These are phyloP conservation scores for Sugiyamaella smithiae DNA, from an alignment of 805 yeast genomes.

Conservation along the genomic window DNA sequence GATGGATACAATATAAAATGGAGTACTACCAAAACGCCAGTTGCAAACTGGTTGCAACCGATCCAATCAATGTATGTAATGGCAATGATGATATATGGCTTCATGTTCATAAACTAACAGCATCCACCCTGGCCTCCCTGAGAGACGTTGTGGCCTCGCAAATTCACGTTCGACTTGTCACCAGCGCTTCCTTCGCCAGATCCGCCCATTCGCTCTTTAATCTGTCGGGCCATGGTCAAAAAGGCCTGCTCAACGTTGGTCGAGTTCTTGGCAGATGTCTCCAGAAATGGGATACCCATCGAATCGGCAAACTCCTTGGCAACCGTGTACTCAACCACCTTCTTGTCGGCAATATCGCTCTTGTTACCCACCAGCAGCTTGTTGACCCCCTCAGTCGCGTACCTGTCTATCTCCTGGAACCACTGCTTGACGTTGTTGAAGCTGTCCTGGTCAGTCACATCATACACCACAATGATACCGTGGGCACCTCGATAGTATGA, in stretches of 20 bases:
- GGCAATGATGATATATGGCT: too few relatives aligned
- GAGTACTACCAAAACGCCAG: too few relatives aligned
- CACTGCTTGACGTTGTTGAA: slow-evolving; percentile 97
- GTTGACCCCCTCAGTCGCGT: slow-evolving; percentile 96
- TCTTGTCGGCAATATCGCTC: slow-evolving; percentile 89
- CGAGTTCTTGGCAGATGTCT: slow-evolving; percentile 91
- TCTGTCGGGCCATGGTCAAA: slow-evolving; percentile 97
- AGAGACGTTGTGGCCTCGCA: slow-evolving; percentile 40
- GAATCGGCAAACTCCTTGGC: slow-evolving; percentile 98
- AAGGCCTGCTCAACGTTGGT: slow-evolving; percentile 98
- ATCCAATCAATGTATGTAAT: too few relatives aligned
- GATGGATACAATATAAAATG: too few relatives aligned
- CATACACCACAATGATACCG: slow-evolving; percentile 96
- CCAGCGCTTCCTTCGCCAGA: slow-evolving; percentile 38
- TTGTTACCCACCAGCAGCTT: slow-evolving; percentile 95
- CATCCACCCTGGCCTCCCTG: slow-evolving; percentile 40
- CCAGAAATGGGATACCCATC: slow-evolving; percentile 89
- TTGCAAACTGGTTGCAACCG: too few relatives aligned
- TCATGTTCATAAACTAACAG: too few relatives aligned
- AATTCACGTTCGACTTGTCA: slow-evolving; percentile 41
- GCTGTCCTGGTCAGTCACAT: slow-evolving; percentile 84
- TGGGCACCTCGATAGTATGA: slow-evolving; percentile 98
- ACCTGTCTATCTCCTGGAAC: slow-evolving; percentile 97
- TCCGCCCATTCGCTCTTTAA: slow-evolving; percentile 82
- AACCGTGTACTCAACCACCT: slow-evolving; percentile 91